Evolutionary conservation across 371 early-diverging fungal genomes (phyloP).

Genomic region (Parasitella parasitica): DNA sequence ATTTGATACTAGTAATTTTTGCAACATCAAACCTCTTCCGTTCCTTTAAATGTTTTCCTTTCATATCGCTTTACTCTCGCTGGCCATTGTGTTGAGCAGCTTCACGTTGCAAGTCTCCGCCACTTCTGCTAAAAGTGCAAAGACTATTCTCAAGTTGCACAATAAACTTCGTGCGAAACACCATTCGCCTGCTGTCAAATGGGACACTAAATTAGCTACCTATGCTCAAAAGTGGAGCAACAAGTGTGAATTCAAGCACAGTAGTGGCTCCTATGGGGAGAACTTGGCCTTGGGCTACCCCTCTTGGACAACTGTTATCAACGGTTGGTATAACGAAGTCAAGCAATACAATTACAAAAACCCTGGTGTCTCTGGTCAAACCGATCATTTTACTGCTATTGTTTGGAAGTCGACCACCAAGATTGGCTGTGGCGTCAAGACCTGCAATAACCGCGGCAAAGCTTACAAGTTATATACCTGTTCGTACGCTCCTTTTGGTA

Average conservation of each 20-base stretch:
- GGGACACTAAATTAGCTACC: slow-evolving; percentile 39
- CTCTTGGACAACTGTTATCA: slow-evolving; percentile 21
- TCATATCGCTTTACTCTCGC: not conserved
- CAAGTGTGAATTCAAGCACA: slow-evolving; percentile 44
- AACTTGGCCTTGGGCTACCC: slow-evolving; percentile 40
- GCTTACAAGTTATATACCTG: slow-evolving; percentile 46
- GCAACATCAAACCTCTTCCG: not conserved
- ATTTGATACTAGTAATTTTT: not conserved
- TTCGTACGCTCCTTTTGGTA: slow-evolving; percentile 47
- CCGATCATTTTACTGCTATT: slow-evolving; percentile 56
- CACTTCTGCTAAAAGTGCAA: not conserved
- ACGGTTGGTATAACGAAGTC: slow-evolving; percentile 47
- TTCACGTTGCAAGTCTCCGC: slow-evolving; percentile 7
- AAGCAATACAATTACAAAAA: slow-evolving; percentile 34
- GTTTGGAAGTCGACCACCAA: slow-evolving; percentile 54
- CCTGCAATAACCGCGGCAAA: slow-evolving; percentile 30
- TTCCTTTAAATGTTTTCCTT: not conserved
- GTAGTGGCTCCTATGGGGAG: slow-evolving; percentile 36
- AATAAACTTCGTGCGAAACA: slow-evolving; percentile 50
- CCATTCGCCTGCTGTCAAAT: slow-evolving; percentile 42
- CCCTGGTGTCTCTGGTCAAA: slow-evolving; percentile 29
- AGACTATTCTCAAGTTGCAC: slow-evolving; percentile 32
- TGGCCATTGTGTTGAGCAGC: not conserved
- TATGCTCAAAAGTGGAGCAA: slow-evolving; percentile 54
- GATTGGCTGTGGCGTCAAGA: slow-evolving; percentile 53